These are phyloP conservation scores for Chytriomyces confervae DNA, from an alignment of 192 early-diverging fungal species.

Conservation along the genomic window DNA sequence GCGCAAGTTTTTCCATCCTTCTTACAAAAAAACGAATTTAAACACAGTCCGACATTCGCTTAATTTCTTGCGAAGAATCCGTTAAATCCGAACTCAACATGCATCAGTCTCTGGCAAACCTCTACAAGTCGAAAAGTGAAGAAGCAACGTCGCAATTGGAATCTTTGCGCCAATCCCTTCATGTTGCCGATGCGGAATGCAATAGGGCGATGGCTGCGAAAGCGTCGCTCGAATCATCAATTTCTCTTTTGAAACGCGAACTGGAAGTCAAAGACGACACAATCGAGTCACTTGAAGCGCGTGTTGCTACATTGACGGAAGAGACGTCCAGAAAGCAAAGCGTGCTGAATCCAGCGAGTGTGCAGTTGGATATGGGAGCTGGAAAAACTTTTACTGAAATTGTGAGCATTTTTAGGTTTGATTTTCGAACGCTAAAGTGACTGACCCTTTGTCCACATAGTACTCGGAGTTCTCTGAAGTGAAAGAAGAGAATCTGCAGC, in stretches of 20 bases:
- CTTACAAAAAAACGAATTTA: no score
- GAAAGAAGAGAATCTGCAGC: slow-evolving; percentile 32
- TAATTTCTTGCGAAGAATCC: slow-evolving; percentile 52
- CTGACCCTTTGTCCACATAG: slow-evolving; percentile 8
- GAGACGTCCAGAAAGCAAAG: neutral
- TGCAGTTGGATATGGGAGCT: neutral
- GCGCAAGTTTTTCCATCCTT: no score
- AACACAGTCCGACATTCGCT: slow-evolving; percentile 21
- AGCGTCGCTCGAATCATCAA: no score
- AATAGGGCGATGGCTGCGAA: no score
- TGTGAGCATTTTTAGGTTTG: slow-evolving; percentile 13
- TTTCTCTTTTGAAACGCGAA: no score
- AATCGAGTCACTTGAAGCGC: no score
- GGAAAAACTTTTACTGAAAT: slow-evolving; percentile 42
- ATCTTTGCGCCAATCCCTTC: no score
- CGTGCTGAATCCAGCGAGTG: slow-evolving; percentile 30
- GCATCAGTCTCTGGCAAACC: slow-evolving; percentile 62
- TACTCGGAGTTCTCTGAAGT: slow-evolving; percentile 36
- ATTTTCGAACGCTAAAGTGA: neutral
- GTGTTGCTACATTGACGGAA: no score
- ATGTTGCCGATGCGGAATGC: no score
- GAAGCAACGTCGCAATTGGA: no score
- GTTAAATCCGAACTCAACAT: slow-evolving; percentile 70
- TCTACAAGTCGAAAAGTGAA: slow-evolving; percentile 49
- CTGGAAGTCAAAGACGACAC: no score